Base-by-base conservation (phyloP, 225 moss, liverwort and hornwort species). In the Climacium dendroides region DNA sequence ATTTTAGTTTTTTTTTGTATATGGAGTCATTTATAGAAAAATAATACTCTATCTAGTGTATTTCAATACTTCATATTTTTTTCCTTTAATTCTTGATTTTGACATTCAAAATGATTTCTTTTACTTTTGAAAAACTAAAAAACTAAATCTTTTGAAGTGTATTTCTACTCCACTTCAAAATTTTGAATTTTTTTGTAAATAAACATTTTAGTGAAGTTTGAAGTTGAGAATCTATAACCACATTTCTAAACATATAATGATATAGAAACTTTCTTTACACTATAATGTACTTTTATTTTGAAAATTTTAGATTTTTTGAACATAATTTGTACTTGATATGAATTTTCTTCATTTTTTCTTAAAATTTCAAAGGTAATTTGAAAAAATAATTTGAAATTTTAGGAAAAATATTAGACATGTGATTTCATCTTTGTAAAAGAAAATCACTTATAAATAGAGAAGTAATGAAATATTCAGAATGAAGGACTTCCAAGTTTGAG, bases 391-490 rank as follows among this genome's bases (percentile, higher is more conserved):
- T 28, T 15, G 0, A 45, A n/a, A 11, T 35, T n/a, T 20, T 3
- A 66, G 5, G 6, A 43, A 16, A 45, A 16, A 45, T 45, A 28
- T 41, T 8, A 15, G 4, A 41, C 15, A 41, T 41, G 29, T 17
- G 2, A 29, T 72, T 45, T 72, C 45, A 28, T 9, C 3, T 70
- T 8, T 41, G 2, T 8, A 26, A 71, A 25, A 41, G 26, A 41
- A 71, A 26, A 71, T 1, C 5, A 74, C 20, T 30, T 1, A 29
- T 18, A 48, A 48, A 30, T 30, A 48, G 6, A 7, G 2, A 29
- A 48, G 2, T 48, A 19, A 30, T 30, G 1, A 2, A 12, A 1
- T 0, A 19, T 7, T 32, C 1, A 6, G 0, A 73, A 30, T 32
- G 19, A 30, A 0, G 10, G 4, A 18, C 6, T 47, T 41, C 19